Evolutionary conservation across 257 asterid species (phyloP), one percentile per base, ranked within the genome.

Genomic region (Ilex asprella): DNA sequence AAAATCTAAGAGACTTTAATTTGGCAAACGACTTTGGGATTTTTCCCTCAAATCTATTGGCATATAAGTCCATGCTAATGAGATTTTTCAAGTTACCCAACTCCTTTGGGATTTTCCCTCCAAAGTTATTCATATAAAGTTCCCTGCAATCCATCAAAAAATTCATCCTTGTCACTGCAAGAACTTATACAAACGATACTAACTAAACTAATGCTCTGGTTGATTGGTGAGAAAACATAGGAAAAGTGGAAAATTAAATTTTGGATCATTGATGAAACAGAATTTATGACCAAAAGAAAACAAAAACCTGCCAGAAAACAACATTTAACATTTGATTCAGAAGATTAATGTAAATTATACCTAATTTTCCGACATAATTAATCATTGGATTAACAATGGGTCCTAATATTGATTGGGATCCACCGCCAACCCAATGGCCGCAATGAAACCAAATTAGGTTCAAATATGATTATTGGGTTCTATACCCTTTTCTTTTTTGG

Each of bases 61-160:
- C 91, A 69, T 87, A 90, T 9, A 90, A 75, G 78, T 90, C 95
- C 95, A 90, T 77, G 89, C 93, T 87, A 53, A 90, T 39, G 30
- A 90, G 93, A 53, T 71, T 84, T 47, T 66, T 79, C 83, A 90
- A 65, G 46, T 82, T 72, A 16, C 96, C 96, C 72, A 87, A 78
- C 72, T 90, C 91, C 63, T 83, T 46, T 6, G 97, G 97, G 71
- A 90, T 82, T 62, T 80, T 75, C 31, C 96, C 96, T 56, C 70
- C 72, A 35, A 90, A 62, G 65, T 73, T 73, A 11, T 90, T 90
- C 55, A 65, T 73, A 67, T 90, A 90, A 54, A 90, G 86, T 68
- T 87, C 97, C 84, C 96, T 90, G 84, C 62, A 79, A 78, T 51
- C 15, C 59, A 70, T 43, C 15, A 58, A 61, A 50, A 10, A 58